phyloP scores from a whole-genome alignment of 2,329 filamentous ascomycete species.

The Neophaeococcomyces aloes region DNA sequence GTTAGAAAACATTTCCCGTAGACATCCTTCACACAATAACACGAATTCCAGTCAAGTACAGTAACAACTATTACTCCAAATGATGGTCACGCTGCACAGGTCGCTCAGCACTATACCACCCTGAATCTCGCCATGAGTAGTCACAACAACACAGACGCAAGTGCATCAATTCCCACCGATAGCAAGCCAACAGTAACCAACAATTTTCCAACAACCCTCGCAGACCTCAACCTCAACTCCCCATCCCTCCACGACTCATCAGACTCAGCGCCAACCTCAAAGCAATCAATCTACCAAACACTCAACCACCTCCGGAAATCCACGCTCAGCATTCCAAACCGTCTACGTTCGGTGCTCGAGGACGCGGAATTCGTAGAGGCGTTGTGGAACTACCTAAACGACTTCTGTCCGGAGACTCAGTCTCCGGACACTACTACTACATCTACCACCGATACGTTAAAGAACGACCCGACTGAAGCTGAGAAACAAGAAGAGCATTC shows the following conservation, averaged over 20 bases:
- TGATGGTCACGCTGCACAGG: too few species aligned
- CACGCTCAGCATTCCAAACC: conserved; percentile 68
- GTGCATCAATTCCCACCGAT: neutral
- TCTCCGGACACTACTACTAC: neutral
- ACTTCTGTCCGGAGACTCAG: conserved; percentile 31
- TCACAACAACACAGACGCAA: too few species aligned
- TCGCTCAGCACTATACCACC: too few species aligned
- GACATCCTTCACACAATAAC: too few species aligned
- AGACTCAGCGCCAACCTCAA: neutral
- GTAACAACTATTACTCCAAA: too few species aligned
- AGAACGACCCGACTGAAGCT: too few species aligned
- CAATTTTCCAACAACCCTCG: conserved; percentile 16
- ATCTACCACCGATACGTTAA: too few species aligned
- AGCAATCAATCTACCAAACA: conserved; percentile 36
- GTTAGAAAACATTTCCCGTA: too few species aligned
- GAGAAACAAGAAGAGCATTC: too few species aligned
- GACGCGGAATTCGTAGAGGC: conserved; percentile 65
- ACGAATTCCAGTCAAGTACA: too few species aligned
- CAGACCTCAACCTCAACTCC: conserved; percentile 13
- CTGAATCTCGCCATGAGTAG: too few species aligned
- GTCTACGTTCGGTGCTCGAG: conserved; percentile 63
- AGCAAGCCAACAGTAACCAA: neutral
- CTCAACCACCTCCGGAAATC: conserved; percentile 62
- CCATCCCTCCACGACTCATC: conserved; percentile 9
- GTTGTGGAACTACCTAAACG: conserved; percentile 34